A percentile compares a stretch with the other conserved stretches of the same genome.
Conservation (phyloP, 2,329 filamentous ascomycete genomes). For the Botrytis elliptica region DNA sequence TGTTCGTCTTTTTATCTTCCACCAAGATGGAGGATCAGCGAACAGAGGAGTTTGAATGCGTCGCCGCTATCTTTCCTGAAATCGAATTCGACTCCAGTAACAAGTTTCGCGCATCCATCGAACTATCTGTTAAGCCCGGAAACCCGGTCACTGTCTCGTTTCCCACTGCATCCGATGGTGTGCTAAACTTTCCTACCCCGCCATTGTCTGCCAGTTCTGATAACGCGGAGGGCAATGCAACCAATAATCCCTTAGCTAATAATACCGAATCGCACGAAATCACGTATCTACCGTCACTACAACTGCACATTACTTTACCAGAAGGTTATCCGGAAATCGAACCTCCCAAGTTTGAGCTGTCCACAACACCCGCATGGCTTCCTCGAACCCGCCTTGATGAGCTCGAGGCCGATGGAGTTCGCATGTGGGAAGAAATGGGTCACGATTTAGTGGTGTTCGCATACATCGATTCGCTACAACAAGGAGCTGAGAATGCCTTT, state of each 20-base stretch:
- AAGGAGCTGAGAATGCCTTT: conserved; percentile 59
- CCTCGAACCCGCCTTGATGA: conserved; percentile 47
- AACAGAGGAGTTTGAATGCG: conserved; percentile 57
- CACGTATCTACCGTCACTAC: conserved; percentile 56
- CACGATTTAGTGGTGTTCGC: conserved; percentile 58
- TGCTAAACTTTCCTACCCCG: conserved; percentile 34
- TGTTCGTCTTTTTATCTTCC: conserved; percentile 36
- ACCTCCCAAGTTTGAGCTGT: conserved; percentile 52
- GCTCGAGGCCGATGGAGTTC: conserved; percentile 51
- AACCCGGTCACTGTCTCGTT: conserved; percentile 58
- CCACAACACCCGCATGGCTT: conserved; percentile 59
- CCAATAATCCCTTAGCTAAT: conserved; percentile 16
- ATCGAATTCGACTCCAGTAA: conserved; percentile 48
- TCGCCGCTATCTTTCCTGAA: conserved; percentile 67
- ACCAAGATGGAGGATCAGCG: conserved; percentile 63
- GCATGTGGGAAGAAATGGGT: conserved; percentile 63
- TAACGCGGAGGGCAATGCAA: conserved; percentile 15
- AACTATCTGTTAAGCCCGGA: conserved; percentile 56
- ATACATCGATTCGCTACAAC: conserved; percentile 63
- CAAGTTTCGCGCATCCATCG: conserved; percentile 50
- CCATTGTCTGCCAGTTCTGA: conserved; percentile 30
- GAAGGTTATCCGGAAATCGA: conserved; percentile 55
- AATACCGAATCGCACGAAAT: conserved; percentile 35
- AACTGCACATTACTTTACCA: conserved; percentile 54
- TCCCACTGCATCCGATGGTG: conserved; percentile 47